phyloP scores from a whole-genome alignment of 106 monocot species.

The Dendrobium officinale region DNA sequence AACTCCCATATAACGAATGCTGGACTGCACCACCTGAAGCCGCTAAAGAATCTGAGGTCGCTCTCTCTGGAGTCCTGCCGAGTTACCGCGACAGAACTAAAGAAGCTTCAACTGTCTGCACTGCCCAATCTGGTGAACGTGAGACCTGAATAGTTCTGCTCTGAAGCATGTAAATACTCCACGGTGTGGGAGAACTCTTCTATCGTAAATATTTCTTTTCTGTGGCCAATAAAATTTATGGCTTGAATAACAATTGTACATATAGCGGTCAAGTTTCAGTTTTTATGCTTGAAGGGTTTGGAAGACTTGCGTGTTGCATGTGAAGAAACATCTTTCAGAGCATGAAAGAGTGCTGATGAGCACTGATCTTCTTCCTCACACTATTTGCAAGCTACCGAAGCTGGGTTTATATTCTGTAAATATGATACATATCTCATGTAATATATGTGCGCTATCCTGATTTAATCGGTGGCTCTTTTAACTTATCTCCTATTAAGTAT shows the following conservation, averaged over 20 bases:
- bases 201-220: neutral
- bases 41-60: conserved; percentile 77
- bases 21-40: conserved; percentile 77
- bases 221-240: neutral
- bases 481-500: too few relatives aligned
- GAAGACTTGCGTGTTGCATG: too few relatives aligned
- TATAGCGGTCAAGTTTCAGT: neutral
- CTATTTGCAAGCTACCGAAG: too few relatives aligned
- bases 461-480: too few relatives aligned
- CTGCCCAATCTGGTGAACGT: conserved; percentile 79
- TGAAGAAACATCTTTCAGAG: too few relatives aligned
- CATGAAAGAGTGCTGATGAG: too few relatives aligned
- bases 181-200: neutral
- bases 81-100: conserved; percentile 82
- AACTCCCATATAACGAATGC: conserved; percentile 55
- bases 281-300: too few relatives aligned
- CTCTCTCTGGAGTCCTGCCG: conserved; percentile 85
- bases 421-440: too few relatives aligned
- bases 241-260: conserved; percentile 1
- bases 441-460: too few relatives aligned
- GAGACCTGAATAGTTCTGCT: conserved; percentile 41
- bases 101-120: conserved; percentile 85
- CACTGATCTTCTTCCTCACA: too few relatives aligned
- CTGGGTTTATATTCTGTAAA: too few relatives aligned
- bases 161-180: conserved; percentile 7